phyloP scores from a whole-genome alignment of 345 rosid species.

The Populus euphratica region DNA sequence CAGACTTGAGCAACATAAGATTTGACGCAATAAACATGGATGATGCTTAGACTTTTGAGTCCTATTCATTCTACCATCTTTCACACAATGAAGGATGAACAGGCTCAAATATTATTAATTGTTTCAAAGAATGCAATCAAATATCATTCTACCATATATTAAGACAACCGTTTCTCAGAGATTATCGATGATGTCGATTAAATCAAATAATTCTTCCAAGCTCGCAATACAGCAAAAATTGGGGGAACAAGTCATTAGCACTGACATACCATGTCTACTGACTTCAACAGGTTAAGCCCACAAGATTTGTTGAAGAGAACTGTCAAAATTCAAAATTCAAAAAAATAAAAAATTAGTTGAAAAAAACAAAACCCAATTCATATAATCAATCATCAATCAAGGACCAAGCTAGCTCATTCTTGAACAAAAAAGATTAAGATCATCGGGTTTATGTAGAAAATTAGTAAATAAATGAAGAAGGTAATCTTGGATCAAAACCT shows the following conservation, averaged over 20 bases:
- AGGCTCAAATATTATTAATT: neutral
- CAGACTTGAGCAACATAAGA: neutral
- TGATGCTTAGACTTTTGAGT: neutral
- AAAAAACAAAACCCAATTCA: constrained; percentile 5
- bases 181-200: neutral
- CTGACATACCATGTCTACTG: constrained; percentile 12
- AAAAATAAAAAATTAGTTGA: neutral
- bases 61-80: neutral
- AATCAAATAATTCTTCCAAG: neutral
- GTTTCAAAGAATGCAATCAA: neutral
- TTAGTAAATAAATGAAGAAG: neutral
- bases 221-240: neutral
- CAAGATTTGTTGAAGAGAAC: neutral
- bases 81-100: too few species aligned
- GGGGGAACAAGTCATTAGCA: neutral
- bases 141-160: too few species aligned
- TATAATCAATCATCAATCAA: neutral
- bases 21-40: neutral
- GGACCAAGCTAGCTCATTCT: neutral
- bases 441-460: neutral
- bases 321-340: neutral
- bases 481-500: neutral
- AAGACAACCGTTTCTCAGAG: neutral
- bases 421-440: neutral
- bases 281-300: neutral